Percentiles rank a stretch among this genome's conserved stretches.
These are phyloP conservation scores for Talaromyces pinophilus DNA, from an alignment of 2,329 filamentous ascomycete genomes.

Conservation along the genomic window DNA sequence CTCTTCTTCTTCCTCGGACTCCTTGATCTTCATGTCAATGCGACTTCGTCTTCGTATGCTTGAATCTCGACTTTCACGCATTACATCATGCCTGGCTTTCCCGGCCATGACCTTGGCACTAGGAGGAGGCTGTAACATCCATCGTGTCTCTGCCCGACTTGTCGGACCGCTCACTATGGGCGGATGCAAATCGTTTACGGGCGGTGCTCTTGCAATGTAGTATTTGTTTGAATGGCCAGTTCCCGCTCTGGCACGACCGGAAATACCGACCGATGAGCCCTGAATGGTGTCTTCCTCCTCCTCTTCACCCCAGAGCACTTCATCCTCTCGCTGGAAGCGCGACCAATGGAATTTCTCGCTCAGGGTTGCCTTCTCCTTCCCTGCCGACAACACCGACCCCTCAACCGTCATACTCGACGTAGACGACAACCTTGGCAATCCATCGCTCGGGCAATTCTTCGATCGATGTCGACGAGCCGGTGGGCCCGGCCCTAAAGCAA, in stretches of 20 bases:
- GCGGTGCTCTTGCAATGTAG: constrained; percentile 65
- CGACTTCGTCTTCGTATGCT: constrained; percentile 23
- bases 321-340: constrained; percentile 83
- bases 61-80: constrained; percentile 27
- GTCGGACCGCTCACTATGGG: constrained; percentile 76
- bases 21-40: constrained; percentile 19
- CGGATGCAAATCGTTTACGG: constrained; percentile 82
- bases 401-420: constrained; percentile 34
- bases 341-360: constrained; percentile 72
- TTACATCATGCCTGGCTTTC: constrained; percentile 56
- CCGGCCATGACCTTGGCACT: constrained; percentile 88
- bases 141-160: constrained; percentile 70
- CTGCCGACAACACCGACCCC: constrained; percentile 39
- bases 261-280: constrained; percentile 57
- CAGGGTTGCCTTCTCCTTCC: constrained; percentile 48
- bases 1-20: constrained; percentile 21
- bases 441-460: constrained; percentile 61
- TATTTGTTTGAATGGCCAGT: constrained; percentile 54
- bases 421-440: constrained; percentile 23
- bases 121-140: constrained; percentile 95
- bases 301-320: constrained; percentile 74
- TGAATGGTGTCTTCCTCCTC: constrained; percentile 61
- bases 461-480: constrained; percentile 62
- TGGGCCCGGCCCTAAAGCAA: constrained; percentile 74
- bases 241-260: constrained; percentile 40